Evolutionary conservation across 2,329 filamentous ascomycete genomes (phyloP), one percentile per base, ranked within the genome.

Genomic region (Rutstroemia sydowiana): DNA sequence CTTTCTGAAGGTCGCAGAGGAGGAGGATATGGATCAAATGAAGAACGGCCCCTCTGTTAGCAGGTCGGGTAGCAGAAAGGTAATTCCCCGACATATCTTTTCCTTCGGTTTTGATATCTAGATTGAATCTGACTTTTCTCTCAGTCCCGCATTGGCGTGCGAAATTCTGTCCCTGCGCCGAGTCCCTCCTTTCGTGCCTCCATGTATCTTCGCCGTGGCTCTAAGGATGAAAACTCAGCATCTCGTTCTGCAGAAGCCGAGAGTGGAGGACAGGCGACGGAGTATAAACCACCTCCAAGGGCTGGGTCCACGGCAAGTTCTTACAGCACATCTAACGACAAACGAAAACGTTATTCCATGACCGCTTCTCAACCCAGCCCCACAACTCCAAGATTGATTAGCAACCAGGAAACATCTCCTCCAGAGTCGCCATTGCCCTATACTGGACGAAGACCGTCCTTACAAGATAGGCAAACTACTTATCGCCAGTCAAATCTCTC

Each of bases 401-500:
- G 49, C 44, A 57, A 48, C 37, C 55, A 59, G 54, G 63, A 65
- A 36, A 55, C 54, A 14, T 63, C 60, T 30, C 59, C 60, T 26
- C 59, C 56, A n/a, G 63, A 66, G 55, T 59, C 61, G n/a, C 55
- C 54, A 21, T 41, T 46, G 20, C 45, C 57, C 44, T 59, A 59
- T 47, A 51, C 45, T 23, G 61, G 59, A 51, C 59, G 62, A 49
- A 55, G 63, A 42, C 57, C 55, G 10, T 51, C 48, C 11, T 60
- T 61, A 41, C 60, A 61, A 8, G 31, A 57, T 37, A 60, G 64
- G 34, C 40, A 48, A 7, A 54, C 59, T 21, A 57, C 62, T 20
- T 65, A 68, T 51, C 59, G 64, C 39, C 65, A 65, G 51, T 66
- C 65, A 13, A 65, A 62, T 48, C 52, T 67, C 23, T 63, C 64